Evolutionary conservation across 1,139 yeast genomes (phyloP), one percentile per base, ranked within the genome.

Genomic region (Saccharomyces hybrid): DNA sequence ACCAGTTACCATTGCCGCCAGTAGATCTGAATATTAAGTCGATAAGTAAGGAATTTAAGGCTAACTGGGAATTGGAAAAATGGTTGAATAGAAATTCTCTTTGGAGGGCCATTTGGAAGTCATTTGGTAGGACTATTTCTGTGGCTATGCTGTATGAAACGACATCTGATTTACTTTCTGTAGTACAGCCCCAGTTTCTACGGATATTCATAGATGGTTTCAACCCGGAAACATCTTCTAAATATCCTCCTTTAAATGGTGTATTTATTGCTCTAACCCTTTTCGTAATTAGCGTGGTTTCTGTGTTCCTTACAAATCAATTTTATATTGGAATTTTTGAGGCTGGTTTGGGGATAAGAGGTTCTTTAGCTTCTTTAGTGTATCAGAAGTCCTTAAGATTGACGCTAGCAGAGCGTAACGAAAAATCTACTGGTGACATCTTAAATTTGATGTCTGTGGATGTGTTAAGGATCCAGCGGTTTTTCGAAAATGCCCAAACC

Each of bases 391-490:
- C 82, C 0, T 67, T 82, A 57, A 71, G 63, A 23, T 64, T 82
- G 6, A 78, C 85, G 0, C 73, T 77, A 3, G 76, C 75, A 27
- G 74, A 83, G 6, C 71, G 78, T 52, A 69, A 72, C 41, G 71
- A 73, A 16, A 71, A 76, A 42, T 68, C 83, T 1, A 74, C 83
- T 0, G 87, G 86, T 60, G 85, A 81, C 55, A 78, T 82, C 48
- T 70, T 82, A 52, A 82, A 81, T 59, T 70, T 79, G 62, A 74
- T 82, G 67, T 75, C 86, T n/a, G 82, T 81, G 38, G 87, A 82
- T 69, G 79, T 79, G n/a, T 69, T 66, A 41, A 76, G 82, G 61
- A 75, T 83, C 49, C 87, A 79, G 58, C 77, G 75, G 27, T 68
- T 82, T 52, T 72, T 82, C 3, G 78, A 77, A 57, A 78, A 78